phyloP scores from a whole-genome alignment of 495 filamentous ascomycete species.

The Bacidia rubella region DNA sequence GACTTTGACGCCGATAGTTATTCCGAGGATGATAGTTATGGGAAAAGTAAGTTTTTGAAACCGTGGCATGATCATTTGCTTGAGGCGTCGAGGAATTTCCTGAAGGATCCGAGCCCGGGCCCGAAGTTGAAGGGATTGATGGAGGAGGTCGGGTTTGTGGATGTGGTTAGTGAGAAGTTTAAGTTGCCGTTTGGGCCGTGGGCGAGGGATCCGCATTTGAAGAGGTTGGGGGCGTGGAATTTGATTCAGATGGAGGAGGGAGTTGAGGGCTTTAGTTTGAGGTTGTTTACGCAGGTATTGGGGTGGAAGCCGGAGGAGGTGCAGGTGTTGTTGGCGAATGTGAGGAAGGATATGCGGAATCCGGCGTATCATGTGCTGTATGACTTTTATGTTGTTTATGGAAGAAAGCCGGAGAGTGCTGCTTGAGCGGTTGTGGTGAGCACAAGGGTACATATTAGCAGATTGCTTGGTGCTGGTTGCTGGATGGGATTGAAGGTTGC shows the following conservation, averaged over 20 bases:
- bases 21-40: constrained; percentile 17
- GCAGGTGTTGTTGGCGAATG: constrained; percentile 37
- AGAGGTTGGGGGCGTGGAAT: constrained; percentile 14
- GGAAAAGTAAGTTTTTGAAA: not conserved
- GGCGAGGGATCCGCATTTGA: constrained; percentile 20
- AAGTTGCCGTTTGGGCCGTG: constrained; percentile 20
- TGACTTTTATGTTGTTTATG: constrained; percentile 11
- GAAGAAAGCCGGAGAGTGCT: not conserved
- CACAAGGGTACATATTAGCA: too few relatives aligned
- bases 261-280: constrained; percentile 28
- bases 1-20: constrained; percentile 20
- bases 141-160: constrained; percentile 18
- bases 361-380: constrained; percentile 29
- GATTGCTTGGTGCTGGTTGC: too few relatives aligned
- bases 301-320: constrained; percentile 43
- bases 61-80: constrained; percentile 5
- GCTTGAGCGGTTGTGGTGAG: not conserved
- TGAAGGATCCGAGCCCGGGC: constrained; percentile 8
- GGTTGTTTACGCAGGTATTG: constrained; percentile 38
- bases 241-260: constrained; percentile 30
- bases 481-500: too few relatives aligned
- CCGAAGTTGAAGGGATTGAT: constrained; percentile 13
- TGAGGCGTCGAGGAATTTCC: not conserved
- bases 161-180: constrained; percentile 13
- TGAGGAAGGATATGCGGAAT: constrained; percentile 40